These are phyloP conservation scores for Populus euphratica DNA, from an alignment of 345 rosid genomes.

Conservation along the genomic window DNA sequence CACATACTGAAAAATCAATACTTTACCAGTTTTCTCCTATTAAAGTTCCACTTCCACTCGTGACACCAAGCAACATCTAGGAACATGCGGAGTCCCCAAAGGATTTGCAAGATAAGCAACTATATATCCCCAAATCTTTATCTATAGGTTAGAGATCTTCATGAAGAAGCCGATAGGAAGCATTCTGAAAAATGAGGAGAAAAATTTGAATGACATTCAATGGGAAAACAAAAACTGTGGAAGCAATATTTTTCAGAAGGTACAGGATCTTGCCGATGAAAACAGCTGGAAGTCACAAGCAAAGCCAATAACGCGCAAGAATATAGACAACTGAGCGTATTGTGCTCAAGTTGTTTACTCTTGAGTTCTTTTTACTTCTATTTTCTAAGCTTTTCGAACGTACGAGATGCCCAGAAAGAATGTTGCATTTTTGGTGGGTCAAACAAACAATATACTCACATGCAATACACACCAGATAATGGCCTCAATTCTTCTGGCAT, in stretches of 20 bases:
- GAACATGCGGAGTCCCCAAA: background rate
- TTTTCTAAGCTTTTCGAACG: slow-evolving; percentile 10
- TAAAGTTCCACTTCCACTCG: background rate
- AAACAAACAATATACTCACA: slow-evolving; percentile 8
- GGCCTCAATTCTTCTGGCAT: slow-evolving; percentile 12
- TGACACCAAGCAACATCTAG: background rate
- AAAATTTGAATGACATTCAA: background rate
- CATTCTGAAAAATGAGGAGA: background rate
- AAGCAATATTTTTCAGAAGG: background rate
- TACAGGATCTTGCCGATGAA: slow-evolving; percentile 7
- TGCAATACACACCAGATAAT: slow-evolving; percentile 8
- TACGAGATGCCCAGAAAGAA: slow-evolving; percentile 10
- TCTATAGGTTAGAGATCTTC: background rate
- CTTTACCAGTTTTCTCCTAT: background rate
- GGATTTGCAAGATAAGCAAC: background rate
- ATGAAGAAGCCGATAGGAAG: background rate
- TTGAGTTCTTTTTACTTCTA: background rate
- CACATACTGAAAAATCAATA: no score
- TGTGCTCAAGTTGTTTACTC: slow-evolving; percentile 16
- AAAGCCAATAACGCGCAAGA: background rate
- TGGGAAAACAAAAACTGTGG: background rate
- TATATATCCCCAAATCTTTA: background rate
- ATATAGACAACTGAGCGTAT: slow-evolving; percentile 10
- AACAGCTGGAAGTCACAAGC: slow-evolving; percentile 7
- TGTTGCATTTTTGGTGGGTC: slow-evolving; percentile 6